phyloP scores from a whole-genome alignment of 164 flowering plant species.

The Magnolia officinalis region DNA sequence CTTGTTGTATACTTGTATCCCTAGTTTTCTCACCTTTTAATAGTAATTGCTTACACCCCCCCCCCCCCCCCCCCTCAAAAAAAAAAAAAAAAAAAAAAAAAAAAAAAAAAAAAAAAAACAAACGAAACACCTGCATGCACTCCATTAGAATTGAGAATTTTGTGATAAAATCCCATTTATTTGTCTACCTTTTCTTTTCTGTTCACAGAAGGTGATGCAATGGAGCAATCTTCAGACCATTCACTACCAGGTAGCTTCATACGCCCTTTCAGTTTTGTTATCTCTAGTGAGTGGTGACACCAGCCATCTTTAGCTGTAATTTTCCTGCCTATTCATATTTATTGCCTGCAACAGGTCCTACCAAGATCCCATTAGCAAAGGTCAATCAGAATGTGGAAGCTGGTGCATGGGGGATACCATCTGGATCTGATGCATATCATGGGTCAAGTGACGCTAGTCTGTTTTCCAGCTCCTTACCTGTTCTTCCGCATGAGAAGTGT shows the following conservation, averaged over 20 bases:
- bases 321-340: background rate
- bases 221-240: slow-evolving; percentile 35
- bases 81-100: too few relatives aligned
- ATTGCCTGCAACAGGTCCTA: slow-evolving; percentile 31
- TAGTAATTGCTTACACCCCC: too few relatives aligned
- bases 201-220: slow-evolving; percentile 22
- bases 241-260: slow-evolving; percentile 26
- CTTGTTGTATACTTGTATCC: too few relatives aligned
- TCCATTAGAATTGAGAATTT: background rate
- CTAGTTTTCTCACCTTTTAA: too few relatives aligned
- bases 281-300: background rate
- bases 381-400: slow-evolving; percentile 32
- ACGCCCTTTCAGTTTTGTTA: background rate
- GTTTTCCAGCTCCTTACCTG: slow-evolving; percentile 91
- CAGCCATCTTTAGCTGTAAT: background rate
- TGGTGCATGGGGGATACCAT: slow-evolving; percentile 42
- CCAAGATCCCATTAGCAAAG: slow-evolving; percentile 22
- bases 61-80: too few relatives aligned
- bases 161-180: background rate
- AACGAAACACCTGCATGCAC: background rate
- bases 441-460: slow-evolving; percentile 69
- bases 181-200: slow-evolving; percentile 2
- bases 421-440: slow-evolving; percentile 39
- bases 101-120: too few relatives aligned
- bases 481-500: slow-evolving; percentile 82